Percentiles rank a stretch among this genome's conserved stretches.
Conservation (phyloP, 768 basidiomycete species). For the Hygrocybe coccinea region DNA sequence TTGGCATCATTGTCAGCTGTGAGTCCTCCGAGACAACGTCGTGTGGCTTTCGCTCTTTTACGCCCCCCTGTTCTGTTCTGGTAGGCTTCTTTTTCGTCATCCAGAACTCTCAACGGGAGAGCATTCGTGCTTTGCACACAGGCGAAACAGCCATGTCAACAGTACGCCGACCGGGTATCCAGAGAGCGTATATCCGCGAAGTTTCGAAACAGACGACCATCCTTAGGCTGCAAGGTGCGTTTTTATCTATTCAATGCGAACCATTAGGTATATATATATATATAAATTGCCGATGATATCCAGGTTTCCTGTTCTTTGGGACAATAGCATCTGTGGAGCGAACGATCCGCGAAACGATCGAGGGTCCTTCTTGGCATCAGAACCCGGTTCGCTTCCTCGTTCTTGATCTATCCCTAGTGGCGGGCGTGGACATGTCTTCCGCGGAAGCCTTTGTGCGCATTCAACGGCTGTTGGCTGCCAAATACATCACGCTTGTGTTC, state of each 20-base stretch:
- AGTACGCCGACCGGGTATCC: conserved; percentile 82
- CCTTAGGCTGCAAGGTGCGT: conserved; percentile 73
- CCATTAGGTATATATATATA: background rate
- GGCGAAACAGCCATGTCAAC: conserved; percentile 86
- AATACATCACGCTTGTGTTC: conserved; percentile 79
- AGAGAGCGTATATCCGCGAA: conserved; percentile 86
- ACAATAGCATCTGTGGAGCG: conserved; percentile 90
- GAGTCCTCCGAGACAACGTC: conserved; percentile 27
- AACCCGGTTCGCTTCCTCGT: conserved; percentile 87
- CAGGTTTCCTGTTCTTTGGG: conserved; percentile 86
- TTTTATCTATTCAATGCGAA: background rate
- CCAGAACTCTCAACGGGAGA: conserved; percentile 79
- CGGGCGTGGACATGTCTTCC: conserved; percentile 89
- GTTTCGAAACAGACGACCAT: conserved; percentile 89
- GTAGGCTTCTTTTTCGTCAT: conserved; percentile 94
- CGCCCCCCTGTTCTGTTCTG: background rate
- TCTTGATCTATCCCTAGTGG: conserved; percentile 79
- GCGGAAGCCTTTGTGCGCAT: conserved; percentile 93
- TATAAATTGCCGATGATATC: background rate
- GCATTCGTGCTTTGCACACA: conserved; percentile 78
- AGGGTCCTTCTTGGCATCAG: conserved; percentile 61
- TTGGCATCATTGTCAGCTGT: conserved; percentile 91
- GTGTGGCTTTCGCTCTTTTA: background rate
- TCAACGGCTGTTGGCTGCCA: conserved; percentile 71
- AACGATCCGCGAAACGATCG: conserved; percentile 70